Base-by-base conservation (phyloP, 805 yeast species). In the Starmerella cellae region DNA sequence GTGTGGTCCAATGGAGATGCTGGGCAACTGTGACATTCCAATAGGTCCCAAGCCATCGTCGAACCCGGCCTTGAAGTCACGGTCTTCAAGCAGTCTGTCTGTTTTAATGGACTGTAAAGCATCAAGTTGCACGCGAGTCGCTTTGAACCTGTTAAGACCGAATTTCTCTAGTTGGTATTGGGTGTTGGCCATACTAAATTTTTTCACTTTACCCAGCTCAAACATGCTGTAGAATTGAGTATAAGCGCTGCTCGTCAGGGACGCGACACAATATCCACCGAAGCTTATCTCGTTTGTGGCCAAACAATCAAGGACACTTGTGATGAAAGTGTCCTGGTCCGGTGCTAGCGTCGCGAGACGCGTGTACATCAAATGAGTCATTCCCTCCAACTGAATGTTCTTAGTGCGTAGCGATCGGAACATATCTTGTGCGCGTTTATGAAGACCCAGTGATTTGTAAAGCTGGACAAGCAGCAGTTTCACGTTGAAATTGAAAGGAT, bases 371-470 rank as follows among this genome's bases (percentile, higher is more conserved):
- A 70, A 67, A 47, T 74, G 71, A 11, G 77, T 71, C 11, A 55
- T 58, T 0, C 82, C 71, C 54, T 87, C 95, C 39, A 69, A 65
- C 60, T 88, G 97, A 8, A 85, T 60, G 62, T 78, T 76, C 55
- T 80, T 82, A 51, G 84, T 71, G 29, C 75, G 73, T 39, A 87
- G 59, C 1, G 65, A 55, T 14, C 68, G 59, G 57, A 71, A 84
- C 36, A 75, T 71, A n/a, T 58, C 55, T 27, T 59, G 51, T 0
- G 87, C 78, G 33, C 65, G 58, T 1, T 69, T 56, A 26, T 66
- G 65, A 9, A 75, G 64, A 38, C 84, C 84, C 8, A 83, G 54
- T 17, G 67, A 55, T 14, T 71, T 65, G 58, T 80, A 82, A 2
- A 83, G 55, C 24, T 74, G 68, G 38, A 81, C 68, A 28, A 85